Evolutionary conservation across 176 grass and related monocot genomes (phyloP), one percentile per base, ranked within the genome.

Genomic region (Phoenix dactylifera): DNA sequence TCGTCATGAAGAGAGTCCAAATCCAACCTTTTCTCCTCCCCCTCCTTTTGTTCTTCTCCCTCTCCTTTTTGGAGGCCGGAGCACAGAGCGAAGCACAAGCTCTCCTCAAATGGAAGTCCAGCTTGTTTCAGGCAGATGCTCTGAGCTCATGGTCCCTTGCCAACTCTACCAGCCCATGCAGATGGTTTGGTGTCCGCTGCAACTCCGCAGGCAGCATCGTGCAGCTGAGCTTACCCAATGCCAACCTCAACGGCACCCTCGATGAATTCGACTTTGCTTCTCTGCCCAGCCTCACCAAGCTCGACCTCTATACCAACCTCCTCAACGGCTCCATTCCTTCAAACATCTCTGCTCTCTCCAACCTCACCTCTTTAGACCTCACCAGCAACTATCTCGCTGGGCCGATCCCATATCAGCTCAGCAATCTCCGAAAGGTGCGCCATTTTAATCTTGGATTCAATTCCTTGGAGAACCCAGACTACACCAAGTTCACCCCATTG

Each of bases 291-390:
- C 76, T 95, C 54, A 51, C 15, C 24, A 39, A 3, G 10, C 83
- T 95, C 67, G 66, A 95, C 67, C 90, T 95, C 66, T 87, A 74
- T 57, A 50, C 5, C 72, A 95, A 95, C 64, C 19, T 57, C 51
- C 77, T 95, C 9, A 58, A 52, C 20, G 90, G 90, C 0, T n/a
- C 64, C 6, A 76, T 87, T 20, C 73, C 82, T 23, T 24, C 71
- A 4, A 51, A 62, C 72, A 69, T 72, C 62, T 78, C 82, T 18
- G 22, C 54, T 19, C 74, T 89, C 9, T 53, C 72, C 15, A 32
- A 77, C 0, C 82, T 95, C 16, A 4, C 26, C 35, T 17, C 22
- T 15, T 77, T 95, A 25, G 78, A 95, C 62, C 67, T 89, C 6
- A 72, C n/a, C n/a, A n/a, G n/a, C n/a, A n/a, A n/a, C n/a, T n/a